Conservation (phyloP, 2,329 filamentous ascomycete genomes). For the Ascocoryne sarcoides region DNA sequence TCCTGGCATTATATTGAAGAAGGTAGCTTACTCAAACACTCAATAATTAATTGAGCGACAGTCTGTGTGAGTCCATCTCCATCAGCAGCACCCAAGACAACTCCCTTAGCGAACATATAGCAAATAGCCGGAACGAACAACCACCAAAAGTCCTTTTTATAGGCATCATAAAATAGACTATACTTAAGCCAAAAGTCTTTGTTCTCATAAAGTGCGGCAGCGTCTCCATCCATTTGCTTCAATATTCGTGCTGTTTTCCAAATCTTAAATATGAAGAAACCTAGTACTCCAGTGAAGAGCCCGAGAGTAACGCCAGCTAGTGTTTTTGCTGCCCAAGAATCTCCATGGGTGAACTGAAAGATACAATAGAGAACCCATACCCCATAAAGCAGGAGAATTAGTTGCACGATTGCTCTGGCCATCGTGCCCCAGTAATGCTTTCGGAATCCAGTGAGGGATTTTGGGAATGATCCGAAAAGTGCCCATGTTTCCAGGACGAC, state of each 20-base stretch:
- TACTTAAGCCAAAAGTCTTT: constrained; percentile 92
- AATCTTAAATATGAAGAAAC: constrained; percentile 78
- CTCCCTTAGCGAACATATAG: constrained; percentile 86
- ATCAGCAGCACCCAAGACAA: constrained; percentile 74
- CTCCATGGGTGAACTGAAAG: constrained; percentile 87
- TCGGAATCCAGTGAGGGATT: constrained; percentile 72
- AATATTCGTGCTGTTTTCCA: constrained; percentile 65
- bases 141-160: constrained; percentile 96
- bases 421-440: constrained; percentile 95
- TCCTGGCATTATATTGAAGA: too few species aligned
- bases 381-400: constrained; percentile 87
- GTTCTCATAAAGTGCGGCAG: constrained; percentile 69
- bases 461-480: constrained; percentile 78
- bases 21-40: constrained; percentile 47
- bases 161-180: constrained; percentile 93
- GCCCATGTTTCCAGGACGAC: constrained; percentile 86
- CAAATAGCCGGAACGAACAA: constrained; percentile 81
- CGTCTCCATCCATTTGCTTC: constrained; percentile 67
- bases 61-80: constrained; percentile 79
- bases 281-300: constrained; percentile 73
- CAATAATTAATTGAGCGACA: constrained; percentile 70
- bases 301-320: constrained; percentile 75
- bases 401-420: constrained; percentile 76
- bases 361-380: constrained; percentile 94
- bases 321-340: constrained; percentile 85